Base-by-base conservation (phyloP, 345 rosid genomes). In the Cardiospermum halicacabum region DNA sequence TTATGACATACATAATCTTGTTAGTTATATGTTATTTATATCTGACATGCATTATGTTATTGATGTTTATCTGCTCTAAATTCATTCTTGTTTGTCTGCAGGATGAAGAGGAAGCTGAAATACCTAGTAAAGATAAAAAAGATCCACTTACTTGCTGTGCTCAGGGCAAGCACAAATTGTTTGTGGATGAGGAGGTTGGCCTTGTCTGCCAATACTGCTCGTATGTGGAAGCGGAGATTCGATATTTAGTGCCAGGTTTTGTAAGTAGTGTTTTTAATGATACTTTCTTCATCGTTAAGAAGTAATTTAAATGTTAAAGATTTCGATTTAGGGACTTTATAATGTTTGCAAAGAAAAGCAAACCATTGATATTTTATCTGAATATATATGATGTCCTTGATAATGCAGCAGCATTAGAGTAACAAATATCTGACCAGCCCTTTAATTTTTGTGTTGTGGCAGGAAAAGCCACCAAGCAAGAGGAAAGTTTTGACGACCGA, bases 181-280 rank as follows among this genome's bases (percentile, higher is more conserved):
- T 78, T 11, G 77, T 80, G 36, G 82, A 88, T 56, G 88, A 85
- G 25, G 85, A 86, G 62, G 63, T 77, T 53, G 91, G 91, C 25
- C 4, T 80, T 42, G 43, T 16, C 16, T 86, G 91, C 75, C 69
- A 62, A 51, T 59, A 45, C 43, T 86, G 91, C 67, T 13, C 63
- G 21, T 67, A 58, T 11, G 79, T 86, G 8, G 12, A 69, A 26
- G 12, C 7, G 27, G 88, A 85, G 67, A 78, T 81, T 37, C 78
- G 15, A 81, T 56, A 81, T 39, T 13, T 61, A 36, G 53, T 73
- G 7, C 73, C 84, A 21, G 49, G 82, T 64, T 81, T 83, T 74
- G 91, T 86, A 74, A 78, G 83, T 72, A 27, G 24, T 16, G 21
- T 11, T 4, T 63, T 22, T 19, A 11, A n/a, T 42, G 19, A 19